Conservation (phyloP, 768 basidiomycete species). For the Sutorius australiensis region DNA sequence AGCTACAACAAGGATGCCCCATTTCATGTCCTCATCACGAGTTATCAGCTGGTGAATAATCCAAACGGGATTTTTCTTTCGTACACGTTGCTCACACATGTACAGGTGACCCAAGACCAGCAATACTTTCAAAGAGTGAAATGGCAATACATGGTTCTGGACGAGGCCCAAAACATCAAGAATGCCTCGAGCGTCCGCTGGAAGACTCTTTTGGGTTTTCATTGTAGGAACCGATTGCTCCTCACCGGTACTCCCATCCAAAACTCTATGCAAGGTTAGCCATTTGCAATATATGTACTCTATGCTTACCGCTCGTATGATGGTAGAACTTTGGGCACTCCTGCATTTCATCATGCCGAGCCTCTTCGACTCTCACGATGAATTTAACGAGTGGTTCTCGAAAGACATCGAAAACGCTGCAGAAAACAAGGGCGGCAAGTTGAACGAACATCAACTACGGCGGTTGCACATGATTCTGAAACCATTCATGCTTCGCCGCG, state of each 20-base stretch:
- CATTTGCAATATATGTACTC: background rate
- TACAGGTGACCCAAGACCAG: slow-evolving; percentile 89
- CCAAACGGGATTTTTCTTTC: background rate
- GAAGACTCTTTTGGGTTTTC: slow-evolving; percentile 95
- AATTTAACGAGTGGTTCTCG: slow-evolving; percentile 99
- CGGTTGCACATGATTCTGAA: slow-evolving; percentile 98
- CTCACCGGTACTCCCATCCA: slow-evolving; percentile 98
- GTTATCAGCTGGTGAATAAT: slow-evolving; percentile 81
- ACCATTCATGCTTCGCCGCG: slow-evolving; percentile 96
- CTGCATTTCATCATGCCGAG: slow-evolving; percentile 99
- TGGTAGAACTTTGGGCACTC: slow-evolving; percentile 91
- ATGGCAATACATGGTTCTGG: slow-evolving; percentile 99
- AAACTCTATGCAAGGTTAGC: slow-evolving; percentile 96
- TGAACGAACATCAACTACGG: slow-evolving; percentile 93
- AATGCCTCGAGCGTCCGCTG: slow-evolving; percentile 93
- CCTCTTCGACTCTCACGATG: slow-evolving; percentile 97
- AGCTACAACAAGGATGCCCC: slow-evolving; percentile 93
- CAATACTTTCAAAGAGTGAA: slow-evolving; percentile 97
- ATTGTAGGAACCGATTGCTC: slow-evolving; percentile 91
- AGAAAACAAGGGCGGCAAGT: slow-evolving; percentile 84
- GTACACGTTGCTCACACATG: slow-evolving; percentile 2
- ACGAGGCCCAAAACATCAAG: slow-evolving; percentile 99
- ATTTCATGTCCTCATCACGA: slow-evolving; percentile 95
- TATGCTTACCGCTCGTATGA: background rate
- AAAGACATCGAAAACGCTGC: slow-evolving; percentile 97